Percentiles rank a stretch among this genome's conserved stretches.
These are phyloP conservation scores for Pythium plurisporium DNA, from an alignment of 352 stramenopile genomes.

Conservation along the genomic window DNA sequence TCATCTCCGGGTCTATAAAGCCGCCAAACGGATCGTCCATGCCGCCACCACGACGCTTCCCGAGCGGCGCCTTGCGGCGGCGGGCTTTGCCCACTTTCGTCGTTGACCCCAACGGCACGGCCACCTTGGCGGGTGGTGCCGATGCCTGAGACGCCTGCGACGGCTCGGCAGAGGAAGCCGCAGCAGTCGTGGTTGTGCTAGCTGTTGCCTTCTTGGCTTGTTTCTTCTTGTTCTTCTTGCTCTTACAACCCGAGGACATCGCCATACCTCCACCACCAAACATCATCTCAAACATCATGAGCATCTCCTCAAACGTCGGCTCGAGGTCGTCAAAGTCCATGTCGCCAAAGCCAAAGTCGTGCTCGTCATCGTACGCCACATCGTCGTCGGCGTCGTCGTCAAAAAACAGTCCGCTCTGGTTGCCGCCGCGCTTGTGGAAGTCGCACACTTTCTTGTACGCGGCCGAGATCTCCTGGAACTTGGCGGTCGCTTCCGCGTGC, in stretches of 20 bases:
- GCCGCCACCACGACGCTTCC: conserved; percentile 8
- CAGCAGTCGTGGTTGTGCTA: neutral
- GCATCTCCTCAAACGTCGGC: conserved; percentile 63
- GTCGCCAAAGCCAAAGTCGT: conserved; percentile 29
- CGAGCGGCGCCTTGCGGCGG: conserved; percentile 8
- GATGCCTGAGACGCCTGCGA: neutral
- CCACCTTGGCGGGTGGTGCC: neutral
- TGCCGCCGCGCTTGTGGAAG: conserved; percentile 29
- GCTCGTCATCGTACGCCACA: conserved; percentile 5
- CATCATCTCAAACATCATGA: conserved; percentile 76
- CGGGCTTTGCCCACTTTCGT: conserved; percentile 10
- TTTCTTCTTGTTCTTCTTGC: neutral
- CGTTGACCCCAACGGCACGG: too few relatives aligned
- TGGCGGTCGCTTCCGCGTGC: conserved; percentile 42
- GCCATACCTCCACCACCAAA: conserved; percentile 40
- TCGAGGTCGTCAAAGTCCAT: conserved; percentile 33
- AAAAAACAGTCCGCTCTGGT: conserved; percentile 7
- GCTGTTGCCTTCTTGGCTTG: conserved; percentile 17
- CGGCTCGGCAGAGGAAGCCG: neutral
- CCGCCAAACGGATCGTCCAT: conserved; percentile 12
- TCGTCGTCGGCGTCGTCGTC: conserved; percentile 8
- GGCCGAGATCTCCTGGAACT: conserved; percentile 65
- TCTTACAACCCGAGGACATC: neutral
- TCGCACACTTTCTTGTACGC: conserved; percentile 72
- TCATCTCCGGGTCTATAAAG: conserved; percentile 27